Evolutionary conservation across 1,284 basidiomycete species (phyloP), one percentile per base, ranked within the genome.

Genomic region (Leccinum huronense): DNA sequence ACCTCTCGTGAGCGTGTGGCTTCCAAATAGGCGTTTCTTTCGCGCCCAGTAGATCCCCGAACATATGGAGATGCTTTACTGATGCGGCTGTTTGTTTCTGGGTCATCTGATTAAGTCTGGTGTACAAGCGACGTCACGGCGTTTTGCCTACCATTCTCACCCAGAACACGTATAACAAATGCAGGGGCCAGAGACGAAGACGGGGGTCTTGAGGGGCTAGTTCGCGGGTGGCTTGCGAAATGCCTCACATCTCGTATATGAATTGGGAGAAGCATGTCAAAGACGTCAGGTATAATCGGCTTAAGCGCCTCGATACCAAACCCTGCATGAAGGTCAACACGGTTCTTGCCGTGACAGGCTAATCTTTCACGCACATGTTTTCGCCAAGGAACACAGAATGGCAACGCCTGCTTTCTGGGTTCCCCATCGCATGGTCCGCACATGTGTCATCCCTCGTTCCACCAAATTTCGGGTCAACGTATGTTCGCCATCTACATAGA

Each of bases 21-120:
- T 54, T 61, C 66, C 65, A 66, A 31, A 67, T 58, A 14, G 65
- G 65, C 5, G 66, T 67, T 57, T 66, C 61, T 23, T 61, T 60
- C 9, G 38, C 53, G n/a, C 61, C 55, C 8, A 66, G 42, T n/a
- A 66, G 59, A 27, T 66, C 66, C n/a, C 65, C 66, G 6, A 66
- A 66, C 19, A 66, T 31, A 36, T 66, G 57, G 13, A 66, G 65
- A 23, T 66, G 64, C 23, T 48, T 66, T 5, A 66, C 40, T 23
- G 58, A 34, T 33, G 16, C n/a, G n/a, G n/a, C n/a, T 8, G 42
- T 60, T 16, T 23, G 33, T 66, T 61, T 67, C 66, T 66, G 42
- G n/a, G 14, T 16, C 23, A 30, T 30, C 14, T n/a, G 13, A 11
- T 40, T 33, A 5, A 27, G 5, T 57, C 7, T 27, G 23, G n/a